phyloP scores from a whole-genome alignment of 257 asterid genomes.

The Nicotiana knightiana region DNA sequence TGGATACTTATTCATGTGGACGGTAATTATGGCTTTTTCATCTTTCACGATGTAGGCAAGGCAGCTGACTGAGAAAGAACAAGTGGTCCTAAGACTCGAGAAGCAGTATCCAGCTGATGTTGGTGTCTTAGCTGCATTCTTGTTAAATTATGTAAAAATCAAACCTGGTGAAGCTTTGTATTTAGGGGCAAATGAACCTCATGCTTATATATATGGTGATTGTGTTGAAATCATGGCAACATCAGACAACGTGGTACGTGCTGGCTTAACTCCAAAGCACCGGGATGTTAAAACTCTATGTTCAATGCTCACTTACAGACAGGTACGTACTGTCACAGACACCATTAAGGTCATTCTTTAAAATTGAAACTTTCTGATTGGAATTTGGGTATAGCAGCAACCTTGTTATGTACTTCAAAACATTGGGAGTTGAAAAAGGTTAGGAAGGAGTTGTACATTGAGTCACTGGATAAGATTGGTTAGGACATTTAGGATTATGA shows the following conservation, averaged over 20 bases:
- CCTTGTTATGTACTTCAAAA: background rate
- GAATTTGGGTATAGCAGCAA: background rate
- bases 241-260: constrained; percentile 93
- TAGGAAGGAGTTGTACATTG: background rate
- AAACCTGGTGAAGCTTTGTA: constrained; percentile 82
- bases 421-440: background rate
- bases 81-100: constrained; percentile 64
- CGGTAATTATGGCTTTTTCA: background rate
- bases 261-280: constrained; percentile 87
- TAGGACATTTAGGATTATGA: background rate
- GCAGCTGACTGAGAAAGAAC: constrained; percentile 68
- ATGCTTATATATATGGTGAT: constrained; percentile 81
- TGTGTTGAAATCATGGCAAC: constrained; percentile 99
- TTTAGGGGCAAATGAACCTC: constrained; percentile 91
- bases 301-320: constrained; percentile 96
- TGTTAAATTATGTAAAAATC: constrained; percentile 72
- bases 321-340: constrained; percentile 49
- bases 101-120: constrained; percentile 83
- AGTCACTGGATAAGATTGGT: background rate
- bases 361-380: background rate
- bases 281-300: constrained; percentile 81
- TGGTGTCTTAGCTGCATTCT: constrained; percentile 73
- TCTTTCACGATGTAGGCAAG: constrained; percentile 33
- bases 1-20: background rate
- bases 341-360: background rate